phyloP scores from a whole-genome alignment of 2,329 filamentous ascomycete genomes.

The Penicillium glabrum region DNA sequence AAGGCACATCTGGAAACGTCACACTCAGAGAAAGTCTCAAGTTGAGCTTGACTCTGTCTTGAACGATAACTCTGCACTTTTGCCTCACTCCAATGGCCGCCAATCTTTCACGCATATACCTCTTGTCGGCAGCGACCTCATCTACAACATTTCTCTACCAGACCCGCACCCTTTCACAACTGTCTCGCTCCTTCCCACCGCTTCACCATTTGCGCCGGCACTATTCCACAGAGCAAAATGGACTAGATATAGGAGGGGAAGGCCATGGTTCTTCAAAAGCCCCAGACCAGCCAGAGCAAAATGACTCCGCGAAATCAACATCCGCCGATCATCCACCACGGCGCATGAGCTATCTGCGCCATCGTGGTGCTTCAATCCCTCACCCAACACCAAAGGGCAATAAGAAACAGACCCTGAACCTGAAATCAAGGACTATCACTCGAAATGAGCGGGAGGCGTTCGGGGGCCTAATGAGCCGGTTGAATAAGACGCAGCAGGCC shows the following conservation, averaged over 20 bases:
- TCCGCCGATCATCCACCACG: background rate
- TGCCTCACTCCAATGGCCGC: constrained; percentile 24
- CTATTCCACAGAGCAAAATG: constrained; percentile 15
- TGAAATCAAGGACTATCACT: background rate
- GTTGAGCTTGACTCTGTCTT: background rate
- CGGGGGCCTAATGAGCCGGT: background rate
- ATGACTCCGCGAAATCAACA: background rate
- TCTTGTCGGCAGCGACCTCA: constrained; percentile 30
- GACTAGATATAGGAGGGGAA: background rate
- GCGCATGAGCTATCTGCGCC: constrained; percentile 26
- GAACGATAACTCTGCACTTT: no score
- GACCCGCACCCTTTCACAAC: constrained; percentile 58
- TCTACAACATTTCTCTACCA: constrained; percentile 70
- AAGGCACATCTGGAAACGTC: background rate
- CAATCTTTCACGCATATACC: constrained; percentile 32
- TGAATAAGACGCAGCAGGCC: background rate
- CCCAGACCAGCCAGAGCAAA: background rate
- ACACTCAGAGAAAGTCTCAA: background rate
- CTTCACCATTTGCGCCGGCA: constrained; percentile 9
- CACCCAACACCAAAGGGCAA: background rate
- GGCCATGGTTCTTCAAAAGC: background rate
- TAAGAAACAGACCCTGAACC: background rate
- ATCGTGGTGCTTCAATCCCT: constrained; percentile 15
- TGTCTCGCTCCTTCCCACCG: constrained; percentile 7
- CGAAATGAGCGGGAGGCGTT: background rate